A percentile compares a stretch with the other conserved stretches of the same genome.
phyloP scores from a whole-genome alignment of 257 asterid species.

The Hygrophila difformis region DNA sequence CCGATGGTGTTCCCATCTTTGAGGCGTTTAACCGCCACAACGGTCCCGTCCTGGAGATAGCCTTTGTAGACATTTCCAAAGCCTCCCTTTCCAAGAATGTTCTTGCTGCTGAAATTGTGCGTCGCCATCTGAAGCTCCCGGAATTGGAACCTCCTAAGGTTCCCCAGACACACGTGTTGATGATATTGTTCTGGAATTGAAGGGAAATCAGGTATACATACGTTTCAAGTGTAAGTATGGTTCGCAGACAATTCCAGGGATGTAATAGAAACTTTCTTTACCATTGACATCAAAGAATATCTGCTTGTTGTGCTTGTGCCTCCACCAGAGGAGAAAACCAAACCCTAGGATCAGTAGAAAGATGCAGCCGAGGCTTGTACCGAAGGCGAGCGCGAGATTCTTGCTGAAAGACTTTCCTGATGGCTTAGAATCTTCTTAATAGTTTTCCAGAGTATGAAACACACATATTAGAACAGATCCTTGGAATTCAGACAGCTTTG shows the following conservation, averaged over 20 bases:
- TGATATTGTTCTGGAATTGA: conserved; percentile 50
- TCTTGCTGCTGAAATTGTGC: conserved; percentile 77
- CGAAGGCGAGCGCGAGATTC: conserved; percentile 68
- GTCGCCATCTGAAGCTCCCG: conserved; percentile 82
- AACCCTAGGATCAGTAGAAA: conserved; percentile 66
- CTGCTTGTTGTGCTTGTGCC: conserved; percentile 67
- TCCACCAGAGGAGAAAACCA: conserved; percentile 78
- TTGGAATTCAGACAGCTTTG: not conserved
- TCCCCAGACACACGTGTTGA: conserved; percentile 75
- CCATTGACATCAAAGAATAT: conserved; percentile 68
- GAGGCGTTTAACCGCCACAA: conserved; percentile 87
- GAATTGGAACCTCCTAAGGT: conserved; percentile 62
- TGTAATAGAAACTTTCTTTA: no score
- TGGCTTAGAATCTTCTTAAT: conserved; percentile 42
- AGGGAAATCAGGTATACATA: no score
- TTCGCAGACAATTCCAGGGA: no score
- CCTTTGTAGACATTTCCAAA: conserved; percentile 93
- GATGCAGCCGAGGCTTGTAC: conserved; percentile 81
- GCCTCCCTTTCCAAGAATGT: conserved; percentile 89
- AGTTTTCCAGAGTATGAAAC: not conserved
- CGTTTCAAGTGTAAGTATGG: no score
- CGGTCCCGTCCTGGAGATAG: conserved; percentile 60
- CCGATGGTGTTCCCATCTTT: conserved; percentile 67
- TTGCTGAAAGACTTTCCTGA: conserved; percentile 32
- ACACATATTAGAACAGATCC: not conserved